Evolutionary conservation across 495 filamentous ascomycete genomes (phyloP).

Genomic region (Daldinia childiae): DNA sequence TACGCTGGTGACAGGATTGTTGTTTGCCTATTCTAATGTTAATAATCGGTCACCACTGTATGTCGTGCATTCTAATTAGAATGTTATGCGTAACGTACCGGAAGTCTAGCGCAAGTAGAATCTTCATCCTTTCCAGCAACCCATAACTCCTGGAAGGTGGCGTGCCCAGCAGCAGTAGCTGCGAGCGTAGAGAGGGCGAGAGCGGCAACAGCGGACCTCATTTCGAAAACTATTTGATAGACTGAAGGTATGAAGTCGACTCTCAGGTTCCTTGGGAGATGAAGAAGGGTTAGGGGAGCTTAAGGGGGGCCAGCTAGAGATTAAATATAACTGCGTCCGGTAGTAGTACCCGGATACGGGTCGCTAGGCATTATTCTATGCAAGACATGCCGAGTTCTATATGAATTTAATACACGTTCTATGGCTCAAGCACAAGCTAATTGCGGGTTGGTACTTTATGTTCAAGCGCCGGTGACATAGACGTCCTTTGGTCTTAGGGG

Average conservation of each 20-base stretch:
- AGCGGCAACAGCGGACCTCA: slow-evolving; percentile 19
- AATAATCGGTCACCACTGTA: neutral
- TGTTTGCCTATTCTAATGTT: slow-evolving; percentile 40
- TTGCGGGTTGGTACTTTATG: slow-evolving; percentile 12
- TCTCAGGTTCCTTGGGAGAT: neutral
- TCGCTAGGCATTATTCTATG: slow-evolving; percentile 13
- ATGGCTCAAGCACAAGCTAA: neutral
- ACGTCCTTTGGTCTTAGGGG: neutral
- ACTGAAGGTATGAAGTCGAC: neutral
- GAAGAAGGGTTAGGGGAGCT: neutral
- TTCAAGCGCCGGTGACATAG: slow-evolving; percentile 26
- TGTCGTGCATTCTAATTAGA: neutral
- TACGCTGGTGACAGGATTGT: slow-evolving; percentile 59
- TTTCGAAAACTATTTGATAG: slow-evolving; percentile 3
- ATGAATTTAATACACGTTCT: slow-evolving; percentile 19
- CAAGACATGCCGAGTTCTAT: slow-evolving; percentile 33
- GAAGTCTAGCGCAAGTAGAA: slow-evolving; percentile 53
- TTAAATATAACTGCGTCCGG: slow-evolving; percentile 12
- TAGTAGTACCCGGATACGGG: neutral
- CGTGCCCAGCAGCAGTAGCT: slow-evolving; percentile 53
- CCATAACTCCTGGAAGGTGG: slow-evolving; percentile 64
- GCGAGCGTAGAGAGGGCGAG: slow-evolving; percentile 18
- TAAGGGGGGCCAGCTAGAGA: neutral
- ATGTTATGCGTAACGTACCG: slow-evolving; percentile 28
- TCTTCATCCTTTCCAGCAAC: slow-evolving; percentile 57